Base-by-base conservation (phyloP, 495 filamentous ascomycete species). In the Xeromyces bisporus region DNA sequence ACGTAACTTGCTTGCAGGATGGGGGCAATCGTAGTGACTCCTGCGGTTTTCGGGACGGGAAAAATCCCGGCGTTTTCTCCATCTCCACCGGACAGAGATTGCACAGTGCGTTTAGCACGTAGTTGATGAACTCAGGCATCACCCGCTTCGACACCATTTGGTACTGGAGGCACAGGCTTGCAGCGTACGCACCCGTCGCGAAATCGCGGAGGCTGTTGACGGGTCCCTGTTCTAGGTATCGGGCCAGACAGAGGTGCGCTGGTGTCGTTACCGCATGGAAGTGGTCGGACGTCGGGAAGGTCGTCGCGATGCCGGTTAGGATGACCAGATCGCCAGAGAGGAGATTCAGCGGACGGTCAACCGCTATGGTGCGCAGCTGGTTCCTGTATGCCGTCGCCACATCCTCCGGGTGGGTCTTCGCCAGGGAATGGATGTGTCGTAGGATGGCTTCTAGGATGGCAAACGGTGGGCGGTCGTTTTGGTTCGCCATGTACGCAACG, bases 221-320 rank as follows among this genome's bases (percentile, higher is more conserved):
- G 16, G 72, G 58, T 29, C 71, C 79, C 41, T 91, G 73, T 0
- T 75, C 80, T n/a, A 97, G 62, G 46, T 79, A 94, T 28, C 80
- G 68, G 17, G 71, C 67, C 49, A 96, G 78, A 30, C 48, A 69
- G 5, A 94, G 67, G 46, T 80, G 77, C 1, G 87, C 80, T 0
- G 89, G 89, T 3, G 89, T 96, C 28, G 79, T 73, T 10, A 96
- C 78, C 33, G 84, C 77, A 41, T 96, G 89, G 52, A 94, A 96
- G 50, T 93, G 83, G 55, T 99, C 89, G 0, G 82, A 92, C 0
- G 91, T 93, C 3, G 91, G 84, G 49, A 91, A 99, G 36, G 87
- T 79, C 6, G 74, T 71, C 17, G 71, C 71, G 40, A 94, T 69
- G 0, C 83, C 83, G 1, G 82, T 86, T 23, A 99, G 55, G 15